phyloP scores from a whole-genome alignment of 495 filamentous ascomycete genomes.

The Aspergillus homomorphus region DNA sequence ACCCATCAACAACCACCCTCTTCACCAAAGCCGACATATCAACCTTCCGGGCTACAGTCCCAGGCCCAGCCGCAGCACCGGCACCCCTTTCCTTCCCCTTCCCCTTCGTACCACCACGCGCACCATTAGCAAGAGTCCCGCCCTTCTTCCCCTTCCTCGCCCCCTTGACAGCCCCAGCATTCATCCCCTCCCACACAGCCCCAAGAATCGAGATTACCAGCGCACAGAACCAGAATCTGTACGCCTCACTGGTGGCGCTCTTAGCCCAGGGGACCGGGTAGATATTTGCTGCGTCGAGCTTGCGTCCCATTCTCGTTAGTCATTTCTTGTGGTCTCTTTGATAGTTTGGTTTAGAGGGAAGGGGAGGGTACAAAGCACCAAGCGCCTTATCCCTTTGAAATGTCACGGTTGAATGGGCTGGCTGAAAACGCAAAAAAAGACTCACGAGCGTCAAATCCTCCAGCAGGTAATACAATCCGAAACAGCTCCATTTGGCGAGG shows the following conservation, averaged over 20 bases:
- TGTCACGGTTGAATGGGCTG: too few relatives aligned
- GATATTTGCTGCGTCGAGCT: constrained; percentile 50
- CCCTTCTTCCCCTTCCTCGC: neutral
- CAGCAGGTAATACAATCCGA: constrained; percentile 39
- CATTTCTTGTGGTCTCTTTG: neutral
- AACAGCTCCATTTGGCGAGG: constrained; percentile 35
- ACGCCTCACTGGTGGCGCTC: constrained; percentile 47
- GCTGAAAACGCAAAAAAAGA: neutral
- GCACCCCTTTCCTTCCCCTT: neutral
- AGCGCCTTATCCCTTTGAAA: too few relatives aligned
- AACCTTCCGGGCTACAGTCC: neutral
- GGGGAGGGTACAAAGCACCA: too few relatives aligned
- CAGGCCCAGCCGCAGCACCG: neutral
- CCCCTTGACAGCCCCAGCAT: neutral
- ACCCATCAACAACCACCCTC: constrained; percentile 48
- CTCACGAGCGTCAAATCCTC: constrained; percentile 43
- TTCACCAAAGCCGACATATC: constrained; percentile 22
- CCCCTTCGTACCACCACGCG: too few relatives aligned
- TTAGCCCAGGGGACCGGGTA: constrained; percentile 31
- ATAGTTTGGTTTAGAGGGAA: constrained; percentile 7
- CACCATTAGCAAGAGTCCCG: too few relatives aligned
- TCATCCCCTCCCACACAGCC: constrained; percentile 14
- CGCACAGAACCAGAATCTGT: constrained; percentile 64
- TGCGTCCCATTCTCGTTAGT: constrained; percentile 12
- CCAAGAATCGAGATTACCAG: constrained; percentile 38